Evolutionary conservation across 1,139 yeast species (phyloP).

Genomic region (Candida tetrigidarum): DNA sequence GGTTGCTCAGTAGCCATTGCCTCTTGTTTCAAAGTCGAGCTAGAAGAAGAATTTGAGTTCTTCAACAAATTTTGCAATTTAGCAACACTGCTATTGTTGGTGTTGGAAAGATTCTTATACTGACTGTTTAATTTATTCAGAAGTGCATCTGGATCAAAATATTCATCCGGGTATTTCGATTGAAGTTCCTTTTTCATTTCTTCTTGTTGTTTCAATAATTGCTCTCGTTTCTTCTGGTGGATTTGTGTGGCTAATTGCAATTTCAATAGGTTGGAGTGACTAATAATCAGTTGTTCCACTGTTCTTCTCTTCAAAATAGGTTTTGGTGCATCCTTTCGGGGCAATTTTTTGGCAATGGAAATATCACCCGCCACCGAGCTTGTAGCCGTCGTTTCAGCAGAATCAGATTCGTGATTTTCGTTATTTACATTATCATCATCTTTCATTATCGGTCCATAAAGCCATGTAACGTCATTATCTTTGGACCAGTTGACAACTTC

Average conservation of each 20-base stretch:
- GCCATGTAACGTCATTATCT: conserved; percentile 79
- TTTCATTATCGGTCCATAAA: conserved; percentile 76
- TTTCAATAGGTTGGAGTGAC: conserved; percentile 56
- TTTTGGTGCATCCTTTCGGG: conserved; percentile 43
- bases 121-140: conserved; percentile 66
- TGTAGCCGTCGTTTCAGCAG: conserved; percentile 36
- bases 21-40: conserved; percentile 9
- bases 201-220: conserved; percentile 20
- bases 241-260: conserved; percentile 48
- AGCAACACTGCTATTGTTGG: conserved; percentile 17
- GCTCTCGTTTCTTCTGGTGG: conserved; percentile 28
- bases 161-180: conserved; percentile 32
- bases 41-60: conserved; percentile 10
- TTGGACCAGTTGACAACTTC: conserved; percentile 80
- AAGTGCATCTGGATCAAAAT: conserved; percentile 59
- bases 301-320: conserved; percentile 85
- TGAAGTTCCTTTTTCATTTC: conserved; percentile 22
- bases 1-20: conserved; percentile 1
- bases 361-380: conserved; percentile 54
- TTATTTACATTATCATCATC: conserved; percentile 30
- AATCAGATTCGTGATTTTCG: conserved; percentile 20
- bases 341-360: conserved; percentile 24
- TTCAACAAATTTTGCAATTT: conserved; percentile 20
- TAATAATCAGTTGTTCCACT: conserved; percentile 72
- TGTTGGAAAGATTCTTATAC: conserved; percentile 30